Conservation (phyloP, 345 rosid species). For the Salix purpurea region DNA sequence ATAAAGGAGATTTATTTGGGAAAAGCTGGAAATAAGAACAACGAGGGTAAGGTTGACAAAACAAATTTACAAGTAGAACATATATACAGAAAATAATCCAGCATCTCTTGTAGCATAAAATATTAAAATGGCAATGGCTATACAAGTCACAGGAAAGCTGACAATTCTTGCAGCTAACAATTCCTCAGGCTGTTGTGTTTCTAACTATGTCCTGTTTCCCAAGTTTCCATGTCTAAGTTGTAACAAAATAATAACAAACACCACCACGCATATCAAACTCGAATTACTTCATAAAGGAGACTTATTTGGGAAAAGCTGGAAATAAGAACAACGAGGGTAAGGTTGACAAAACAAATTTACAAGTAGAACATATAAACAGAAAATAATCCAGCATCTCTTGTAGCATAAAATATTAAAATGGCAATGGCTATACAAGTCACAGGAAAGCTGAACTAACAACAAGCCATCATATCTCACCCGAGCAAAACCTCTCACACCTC, state of each 20-base stretch:
- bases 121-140: background rate
- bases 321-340: background rate
- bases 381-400: background rate
- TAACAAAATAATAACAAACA: too few relatives aligned
- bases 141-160: background rate
- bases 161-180: too few relatives aligned
- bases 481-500: conserved; percentile 55
- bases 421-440: background rate
- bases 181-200: too few relatives aligned
- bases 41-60: background rate
- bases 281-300: background rate
- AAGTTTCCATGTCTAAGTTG: too few relatives aligned
- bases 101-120: background rate
- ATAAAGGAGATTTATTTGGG: background rate
- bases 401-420: background rate
- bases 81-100: background rate
- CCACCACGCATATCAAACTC: background rate
- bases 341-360: background rate
- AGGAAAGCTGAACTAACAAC: background rate
- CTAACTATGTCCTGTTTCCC: too few relatives aligned
- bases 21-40: background rate
- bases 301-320: background rate
- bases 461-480: conserved; percentile 38
- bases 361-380: background rate
- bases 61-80: background rate